Base-by-base conservation (phyloP, 768 basidiomycete species). In the Agrocybe praecox region DNA sequence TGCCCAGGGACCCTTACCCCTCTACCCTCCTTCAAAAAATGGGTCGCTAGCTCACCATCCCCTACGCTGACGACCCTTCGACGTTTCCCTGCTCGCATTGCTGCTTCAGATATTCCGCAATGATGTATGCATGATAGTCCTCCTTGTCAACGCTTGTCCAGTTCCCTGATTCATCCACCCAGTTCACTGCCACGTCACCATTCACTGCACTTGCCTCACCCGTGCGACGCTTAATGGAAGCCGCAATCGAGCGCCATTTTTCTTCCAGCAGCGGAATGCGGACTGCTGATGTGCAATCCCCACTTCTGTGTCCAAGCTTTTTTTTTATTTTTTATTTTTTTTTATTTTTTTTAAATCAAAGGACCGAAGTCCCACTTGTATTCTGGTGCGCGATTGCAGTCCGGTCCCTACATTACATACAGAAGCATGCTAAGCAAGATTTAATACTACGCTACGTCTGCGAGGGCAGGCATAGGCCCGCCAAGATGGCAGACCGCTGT, bases 21-120 rank as follows among this genome's bases (percentile, higher is more conserved):
- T 59, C 34, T 43, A 46, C 19, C 29, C 17, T 22, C n/a, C n/a
- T 36, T 15, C 26, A 29, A 29, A 19, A 17, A 6, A 42, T 19
- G 61, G 65, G 59, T 43, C 50, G 52, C 55, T 61, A 45, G 51
- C 33, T n/a, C 33, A 12, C 19, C 46, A 19, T 17, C 49, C 23
- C 57, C 48, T 66, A 69, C 17, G 42, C 53, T 49, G 64, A 60
- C 60, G 58, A 50, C 65, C 68, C 69, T 46, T 52, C 57, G 46
- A 22, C 65, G 29, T 64, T 65, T 59, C 65, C 66, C 59, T 64
- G 59, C 26, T 29, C 26, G 9, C 6, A 32, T 34, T 36, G 49
- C 49, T 1, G 26, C 26, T 29, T 29, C 26, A 29, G 10, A n/a
- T 55, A 40, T 2, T 36, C 12, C 21, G 42, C 42, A 3, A 55